Percentiles rank a stretch among this genome's conserved stretches.
Evolutionary conservation across 768 basidiomycete species (phyloP).

Genomic region (Leccinum longicurvipes): DNA sequence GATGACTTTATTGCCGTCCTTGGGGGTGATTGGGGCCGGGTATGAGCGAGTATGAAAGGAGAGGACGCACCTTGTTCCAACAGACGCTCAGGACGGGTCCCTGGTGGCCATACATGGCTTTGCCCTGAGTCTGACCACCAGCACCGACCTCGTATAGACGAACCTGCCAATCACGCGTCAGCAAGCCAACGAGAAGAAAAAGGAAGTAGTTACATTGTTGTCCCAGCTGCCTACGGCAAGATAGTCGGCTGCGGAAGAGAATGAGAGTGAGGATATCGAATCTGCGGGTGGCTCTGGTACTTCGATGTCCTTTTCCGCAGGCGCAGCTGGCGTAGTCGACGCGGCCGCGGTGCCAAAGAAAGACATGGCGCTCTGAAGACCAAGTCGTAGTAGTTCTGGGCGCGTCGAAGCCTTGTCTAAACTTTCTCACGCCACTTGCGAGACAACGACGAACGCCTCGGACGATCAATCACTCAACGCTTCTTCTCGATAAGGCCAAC

Average conservation of each 20-base stretch:
- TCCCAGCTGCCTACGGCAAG: conserved; percentile 94
- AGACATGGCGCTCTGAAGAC: conserved; percentile 31
- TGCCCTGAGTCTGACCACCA: conserved; percentile 77
- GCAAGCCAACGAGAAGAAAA: not conserved
- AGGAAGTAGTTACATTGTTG: conserved; percentile 67
- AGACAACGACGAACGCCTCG: too few relatives aligned
- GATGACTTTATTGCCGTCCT: conserved; percentile 90
- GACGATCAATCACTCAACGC: too few relatives aligned
- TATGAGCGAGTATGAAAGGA: not conserved
- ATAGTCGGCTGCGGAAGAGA: conserved; percentile 83
- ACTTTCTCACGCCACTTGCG: conserved; percentile 25
- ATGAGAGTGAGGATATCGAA: conserved; percentile 81
- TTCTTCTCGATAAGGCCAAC: not conserved
- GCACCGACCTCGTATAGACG: conserved; percentile 88
- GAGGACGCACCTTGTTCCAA: conserved; percentile 75
- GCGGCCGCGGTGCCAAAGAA: conserved; percentile 39
- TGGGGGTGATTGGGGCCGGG: conserved; percentile 1
- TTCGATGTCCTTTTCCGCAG: conserved; percentile 75
- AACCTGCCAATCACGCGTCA: conserved; percentile 49
- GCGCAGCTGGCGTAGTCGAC: conserved; percentile 34
- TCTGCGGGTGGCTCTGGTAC: conserved; percentile 79
- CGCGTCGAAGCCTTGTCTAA: not conserved
- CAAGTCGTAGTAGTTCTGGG: not conserved
- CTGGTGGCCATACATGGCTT: conserved; percentile 88
- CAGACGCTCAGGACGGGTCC: conserved; percentile 84